Evolutionary conservation across 441 rosid genomes (phyloP), one percentile per base, ranked within the genome.

Genomic region (Adansonia gregorii): DNA sequence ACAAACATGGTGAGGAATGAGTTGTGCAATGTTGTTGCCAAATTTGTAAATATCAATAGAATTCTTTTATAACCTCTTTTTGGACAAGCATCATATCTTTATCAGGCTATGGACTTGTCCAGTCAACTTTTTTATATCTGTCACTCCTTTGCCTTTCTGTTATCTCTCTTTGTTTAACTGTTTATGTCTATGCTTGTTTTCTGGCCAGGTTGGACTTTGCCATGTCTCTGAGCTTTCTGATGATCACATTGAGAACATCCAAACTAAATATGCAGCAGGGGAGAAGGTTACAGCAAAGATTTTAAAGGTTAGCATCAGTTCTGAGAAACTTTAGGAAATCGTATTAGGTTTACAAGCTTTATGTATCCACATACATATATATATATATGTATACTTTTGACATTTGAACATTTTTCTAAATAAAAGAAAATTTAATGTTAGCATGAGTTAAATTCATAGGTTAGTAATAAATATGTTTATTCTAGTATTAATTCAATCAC

Each of bases 181-280:
- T 35, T 69, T 49, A 41, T 65, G 45, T 45, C 43, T 49, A 3
- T 39, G 8, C 51, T 59, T 73, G 78, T 73, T 79, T 72, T 78
- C 49, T 79, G 67, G 71, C 20, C 83, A 96, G 99, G 98, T 93
- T 85, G 99, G 99, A 74, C 87, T 94, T 68, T 96, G 98, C 81
- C 98, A 96, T 82, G 82, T 85, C 72, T 92, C 98, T 2, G 89
- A 96, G 87, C 87, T 94, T 78, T 83, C 93, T 4, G 98, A 91
- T 75, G 91, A 89, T 73, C 90, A 46, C 45, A 73, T 90, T 51
- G 89, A 87, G 81, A 87, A 88, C 65, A 78, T 94, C 45, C 91
- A 88, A 82, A 76, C 85, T 70, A 91, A 71, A 75, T 91, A 87
- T 84, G 83, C 79, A 85, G 92, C 97, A 19, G 95, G 99, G 77